phyloP scores from a whole-genome alignment of 768 basidiomycete species.

The Suillus variegatus region DNA sequence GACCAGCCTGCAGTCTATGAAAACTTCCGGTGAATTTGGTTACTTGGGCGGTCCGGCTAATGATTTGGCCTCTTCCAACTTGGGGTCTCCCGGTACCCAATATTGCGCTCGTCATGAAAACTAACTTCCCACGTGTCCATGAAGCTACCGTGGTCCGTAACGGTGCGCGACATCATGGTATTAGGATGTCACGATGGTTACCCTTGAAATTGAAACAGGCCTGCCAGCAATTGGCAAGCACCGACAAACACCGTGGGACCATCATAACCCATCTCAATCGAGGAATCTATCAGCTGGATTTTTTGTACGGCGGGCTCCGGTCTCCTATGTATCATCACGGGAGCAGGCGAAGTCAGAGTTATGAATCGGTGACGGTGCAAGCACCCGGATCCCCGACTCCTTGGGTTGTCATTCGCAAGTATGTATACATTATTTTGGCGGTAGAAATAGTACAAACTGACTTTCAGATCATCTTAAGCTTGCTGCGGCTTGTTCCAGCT shows the following conservation, averaged over 20 bases:
- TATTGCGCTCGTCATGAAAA: conserved; percentile 19
- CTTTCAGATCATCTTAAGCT: no score
- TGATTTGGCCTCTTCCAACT: not conserved
- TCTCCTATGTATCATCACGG: conserved; percentile 75
- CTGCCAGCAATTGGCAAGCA: conserved; percentile 67
- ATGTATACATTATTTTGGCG: no score
- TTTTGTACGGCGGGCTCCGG: conserved; percentile 55
- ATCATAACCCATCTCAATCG: not conserved
- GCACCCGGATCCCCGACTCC: no score
- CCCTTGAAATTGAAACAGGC: conserved; percentile 92
- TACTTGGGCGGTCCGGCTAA: not conserved
- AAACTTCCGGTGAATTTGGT: not conserved
- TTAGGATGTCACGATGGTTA: conserved; percentile 66
- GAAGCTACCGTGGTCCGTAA: not conserved
- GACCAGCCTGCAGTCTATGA: no score
- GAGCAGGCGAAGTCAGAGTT: conserved; percentile 70
- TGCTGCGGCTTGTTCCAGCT: no score
- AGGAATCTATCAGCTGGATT: not conserved
- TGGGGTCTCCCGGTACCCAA: conserved; percentile 9
- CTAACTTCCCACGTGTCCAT: conserved; percentile 22
- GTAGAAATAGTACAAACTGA: no score
- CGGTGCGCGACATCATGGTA: conserved; percentile 17
- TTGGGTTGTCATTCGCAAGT: no score
- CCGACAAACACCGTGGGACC: conserved; percentile 52
- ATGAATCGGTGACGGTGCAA: conserved; percentile 39